Percentiles rank a stretch among this genome's conserved stretches.
Evolutionary conservation across 768 basidiomycete species (phyloP).

Genomic region (Dacryopinax primogenitus): DNA sequence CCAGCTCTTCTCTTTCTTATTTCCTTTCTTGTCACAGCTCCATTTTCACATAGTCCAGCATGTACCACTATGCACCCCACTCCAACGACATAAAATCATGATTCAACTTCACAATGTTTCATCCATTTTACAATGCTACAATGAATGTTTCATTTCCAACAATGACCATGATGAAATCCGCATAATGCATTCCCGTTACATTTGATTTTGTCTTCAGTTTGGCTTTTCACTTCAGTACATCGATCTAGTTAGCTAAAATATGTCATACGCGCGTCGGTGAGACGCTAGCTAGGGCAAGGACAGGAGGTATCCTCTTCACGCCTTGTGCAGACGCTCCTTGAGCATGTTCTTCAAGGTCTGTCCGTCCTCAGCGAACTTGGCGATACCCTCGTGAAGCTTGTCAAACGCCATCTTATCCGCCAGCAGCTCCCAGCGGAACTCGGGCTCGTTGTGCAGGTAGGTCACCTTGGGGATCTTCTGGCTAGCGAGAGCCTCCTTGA

Average conservation of each 20-base stretch:
- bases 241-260: background rate
- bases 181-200: conserved; percentile 6
- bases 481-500: conserved; percentile 27
- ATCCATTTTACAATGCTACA: no score
- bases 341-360: conserved; percentile 74
- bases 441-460: conserved; percentile 83
- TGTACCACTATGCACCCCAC: no score
- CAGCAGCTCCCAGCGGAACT: conserved; percentile 90
- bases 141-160: no score
- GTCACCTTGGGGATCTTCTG: conserved; percentile 64
- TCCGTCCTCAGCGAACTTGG: conserved; percentile 95
- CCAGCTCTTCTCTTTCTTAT: background rate
- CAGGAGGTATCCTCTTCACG: no score
- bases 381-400: conserved; percentile 96
- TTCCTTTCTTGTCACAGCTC: background rate
- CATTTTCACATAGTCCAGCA: background rate
- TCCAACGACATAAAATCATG: no score
- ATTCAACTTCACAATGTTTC: no score
- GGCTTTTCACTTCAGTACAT: background rate
- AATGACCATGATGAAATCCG: background rate
- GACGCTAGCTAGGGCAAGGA: no score
- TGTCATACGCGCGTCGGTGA: background rate
- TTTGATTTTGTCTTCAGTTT: conserved; percentile 9
- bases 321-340: conserved; percentile 37
- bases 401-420: conserved; percentile 97